Conservation (phyloP, 179 eudicot species). For the Vitellaria paradoxa region DNA sequence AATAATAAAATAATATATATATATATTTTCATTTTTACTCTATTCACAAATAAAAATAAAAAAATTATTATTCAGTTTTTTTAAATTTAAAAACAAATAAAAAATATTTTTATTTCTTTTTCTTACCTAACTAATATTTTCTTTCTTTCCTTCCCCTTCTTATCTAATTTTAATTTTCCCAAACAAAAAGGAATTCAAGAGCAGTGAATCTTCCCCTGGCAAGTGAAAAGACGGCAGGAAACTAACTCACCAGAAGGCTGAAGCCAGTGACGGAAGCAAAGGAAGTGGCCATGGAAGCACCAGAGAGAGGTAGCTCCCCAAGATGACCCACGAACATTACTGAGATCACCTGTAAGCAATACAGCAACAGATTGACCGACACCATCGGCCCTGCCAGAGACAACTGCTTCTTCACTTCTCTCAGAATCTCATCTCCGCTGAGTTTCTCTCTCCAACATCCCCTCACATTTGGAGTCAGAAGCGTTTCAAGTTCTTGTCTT, state of each 20-base stretch:
- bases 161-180: too few species aligned
- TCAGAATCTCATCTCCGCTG: conserved; percentile 17
- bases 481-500: conserved; percentile 1
- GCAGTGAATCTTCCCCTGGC: background rate
- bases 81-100: too few species aligned
- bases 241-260: conserved; percentile 32
- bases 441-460: background rate
- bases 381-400: conserved; percentile 35
- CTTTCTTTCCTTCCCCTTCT: too few species aligned
- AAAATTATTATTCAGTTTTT: too few species aligned
- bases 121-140: too few species aligned
- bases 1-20: too few species aligned
- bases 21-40: too few species aligned
- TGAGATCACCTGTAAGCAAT: conserved; percentile 30
- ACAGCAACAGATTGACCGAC: conserved; percentile 29
- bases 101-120: too few species aligned
- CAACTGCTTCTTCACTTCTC: conserved; percentile 32
- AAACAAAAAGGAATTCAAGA: too few species aligned
- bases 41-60: too few species aligned
- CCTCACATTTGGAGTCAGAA: background rate
- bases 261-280: conserved; percentile 44
- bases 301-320: conserved; percentile 40
- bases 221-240: background rate
- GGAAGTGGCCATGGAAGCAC: conserved; percentile 50
- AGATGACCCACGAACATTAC: conserved; percentile 46